These are phyloP conservation scores for Austropuccinia psidii DNA, from an alignment of 1,284 basidiomycete genomes.

Conservation along the genomic window DNA sequence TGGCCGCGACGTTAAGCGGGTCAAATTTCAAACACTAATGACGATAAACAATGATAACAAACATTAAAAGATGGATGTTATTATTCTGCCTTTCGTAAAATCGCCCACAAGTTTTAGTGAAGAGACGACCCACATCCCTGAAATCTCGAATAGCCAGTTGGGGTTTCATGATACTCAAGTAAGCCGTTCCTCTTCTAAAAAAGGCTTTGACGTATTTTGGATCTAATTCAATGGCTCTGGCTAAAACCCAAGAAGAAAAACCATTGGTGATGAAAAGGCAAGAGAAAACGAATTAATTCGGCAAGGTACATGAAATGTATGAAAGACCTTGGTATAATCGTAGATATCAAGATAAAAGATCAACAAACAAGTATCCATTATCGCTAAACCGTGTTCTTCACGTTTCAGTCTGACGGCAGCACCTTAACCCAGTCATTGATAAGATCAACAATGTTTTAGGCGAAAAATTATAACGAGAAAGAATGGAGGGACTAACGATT, in stretches of 20 bases:
- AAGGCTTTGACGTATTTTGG: slow-evolving; percentile 85
- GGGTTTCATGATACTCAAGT: slow-evolving; percentile 79
- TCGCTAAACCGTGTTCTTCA: slow-evolving; percentile 51
- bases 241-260: background rate
- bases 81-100: background rate
- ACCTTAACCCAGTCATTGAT: slow-evolving; percentile 38
- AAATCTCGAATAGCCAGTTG: slow-evolving; percentile 77
- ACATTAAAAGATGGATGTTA: background rate
- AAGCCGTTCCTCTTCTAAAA: slow-evolving; percentile 76
- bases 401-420: slow-evolving; percentile 52
- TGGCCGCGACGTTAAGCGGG: slow-evolving; percentile 72
- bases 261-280: background rate
- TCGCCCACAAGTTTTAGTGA: background rate
- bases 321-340: slow-evolving; percentile 37
- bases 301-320: slow-evolving; percentile 21
- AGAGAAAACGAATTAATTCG: slow-evolving; percentile 23
- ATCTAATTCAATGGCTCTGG: slow-evolving; percentile 71
- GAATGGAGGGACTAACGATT: slow-evolving; percentile 41
- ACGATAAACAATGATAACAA: background rate
- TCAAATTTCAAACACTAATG: slow-evolving; percentile 65
- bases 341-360: background rate
- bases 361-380: slow-evolving; percentile 61
- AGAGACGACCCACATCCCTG: slow-evolving; percentile 54
- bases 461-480: background rate
- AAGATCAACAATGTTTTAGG: slow-evolving; percentile 49